Evolutionary conservation across 495 filamentous ascomycete genomes (phyloP).

Genomic region (Barbatosphaeria neglecta): DNA sequence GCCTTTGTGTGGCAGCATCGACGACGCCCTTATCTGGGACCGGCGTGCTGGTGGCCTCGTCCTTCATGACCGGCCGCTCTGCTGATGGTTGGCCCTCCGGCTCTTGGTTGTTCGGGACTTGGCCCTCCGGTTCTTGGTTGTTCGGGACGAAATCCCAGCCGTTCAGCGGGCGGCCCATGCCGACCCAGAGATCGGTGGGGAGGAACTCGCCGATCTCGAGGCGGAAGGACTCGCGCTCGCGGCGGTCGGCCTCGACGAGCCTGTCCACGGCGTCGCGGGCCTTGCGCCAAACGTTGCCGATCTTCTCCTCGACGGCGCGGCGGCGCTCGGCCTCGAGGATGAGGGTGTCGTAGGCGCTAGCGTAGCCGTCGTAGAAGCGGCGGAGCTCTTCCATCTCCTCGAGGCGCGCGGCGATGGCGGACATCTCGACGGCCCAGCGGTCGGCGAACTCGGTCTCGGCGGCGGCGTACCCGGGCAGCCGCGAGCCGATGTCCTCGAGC

Average conservation of each 20-base stretch:
- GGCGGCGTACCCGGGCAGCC: conserved; percentile 55
- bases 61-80: neutral
- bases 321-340: conserved; percentile 72
- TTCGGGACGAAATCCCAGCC: conserved; percentile 32
- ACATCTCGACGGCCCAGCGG: conserved; percentile 65
- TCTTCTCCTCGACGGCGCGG: conserved; percentile 54
- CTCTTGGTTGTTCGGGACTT: conserved; percentile 1
- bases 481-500: conserved; percentile 54
- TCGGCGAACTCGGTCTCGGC: conserved; percentile 59
- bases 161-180: conserved; percentile 31
- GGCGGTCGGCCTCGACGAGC: conserved; percentile 61
- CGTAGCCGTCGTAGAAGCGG: conserved; percentile 72
- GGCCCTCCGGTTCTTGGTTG: conserved; percentile 10
- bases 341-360: conserved; percentile 71
- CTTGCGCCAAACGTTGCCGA: conserved; percentile 61
- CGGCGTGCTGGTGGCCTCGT: conserved; percentile 3
- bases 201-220: conserved; percentile 75
- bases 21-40: conserved; percentile 16
- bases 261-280: conserved; percentile 64
- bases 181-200: conserved; percentile 83
- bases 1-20: conserved; percentile 7
- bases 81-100: neutral
- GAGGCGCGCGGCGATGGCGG: conserved; percentile 52
- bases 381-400: conserved; percentile 61
- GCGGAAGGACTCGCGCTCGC: conserved; percentile 66